A percentile compares a stretch with the other conserved stretches of the same genome.
Evolutionary conservation across 2,329 filamentous ascomycete genomes (phyloP).

Genomic region (Cadophora sp.): DNA sequence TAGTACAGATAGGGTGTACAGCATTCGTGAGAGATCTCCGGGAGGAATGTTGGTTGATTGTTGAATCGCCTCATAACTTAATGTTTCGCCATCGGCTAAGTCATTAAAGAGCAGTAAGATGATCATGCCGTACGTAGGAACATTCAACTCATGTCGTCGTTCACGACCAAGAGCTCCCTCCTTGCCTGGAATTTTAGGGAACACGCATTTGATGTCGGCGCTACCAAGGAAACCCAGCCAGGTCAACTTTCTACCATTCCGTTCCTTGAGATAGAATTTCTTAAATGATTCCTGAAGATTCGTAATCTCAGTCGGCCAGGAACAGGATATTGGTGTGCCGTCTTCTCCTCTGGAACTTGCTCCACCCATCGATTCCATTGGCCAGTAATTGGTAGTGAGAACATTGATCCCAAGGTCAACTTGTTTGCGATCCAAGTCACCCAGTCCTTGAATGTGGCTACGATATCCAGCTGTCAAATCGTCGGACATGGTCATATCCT

Average conservation of each 20-base stretch:
- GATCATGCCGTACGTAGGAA: constrained; percentile 91
- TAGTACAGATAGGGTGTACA: constrained; percentile 83
- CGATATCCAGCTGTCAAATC: constrained; percentile 83
- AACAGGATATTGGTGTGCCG: constrained; percentile 59
- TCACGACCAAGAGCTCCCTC: constrained; percentile 67
- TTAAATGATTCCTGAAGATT: constrained; percentile 84
- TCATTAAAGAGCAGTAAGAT: constrained; percentile 91
- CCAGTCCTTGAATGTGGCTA: constrained; percentile 62
- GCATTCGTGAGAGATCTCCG: constrained; percentile 74
- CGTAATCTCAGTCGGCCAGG: constrained; percentile 77
- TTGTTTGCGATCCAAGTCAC: constrained; percentile 61
- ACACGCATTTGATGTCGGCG: constrained; percentile 82
- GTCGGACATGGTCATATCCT: constrained; percentile 87
- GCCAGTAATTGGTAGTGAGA: constrained; percentile 94
- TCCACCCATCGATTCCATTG: constrained; percentile 81
- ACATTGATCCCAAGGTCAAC: constrained; percentile 86
- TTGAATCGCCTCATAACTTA: constrained; percentile 80
- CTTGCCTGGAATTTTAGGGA: constrained; percentile 76
- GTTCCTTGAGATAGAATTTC: constrained; percentile 84
- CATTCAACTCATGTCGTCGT: constrained; percentile 86
- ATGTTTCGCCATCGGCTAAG: constrained; percentile 56
- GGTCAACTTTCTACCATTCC: constrained; percentile 86
- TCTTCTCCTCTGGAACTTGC: constrained; percentile 58
- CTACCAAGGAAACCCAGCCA: constrained; percentile 79
- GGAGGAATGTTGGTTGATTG: constrained; percentile 79